Evolutionary conservation across 179 eudicot genomes (phyloP).

Genomic region (Patellifolia procumbens): DNA sequence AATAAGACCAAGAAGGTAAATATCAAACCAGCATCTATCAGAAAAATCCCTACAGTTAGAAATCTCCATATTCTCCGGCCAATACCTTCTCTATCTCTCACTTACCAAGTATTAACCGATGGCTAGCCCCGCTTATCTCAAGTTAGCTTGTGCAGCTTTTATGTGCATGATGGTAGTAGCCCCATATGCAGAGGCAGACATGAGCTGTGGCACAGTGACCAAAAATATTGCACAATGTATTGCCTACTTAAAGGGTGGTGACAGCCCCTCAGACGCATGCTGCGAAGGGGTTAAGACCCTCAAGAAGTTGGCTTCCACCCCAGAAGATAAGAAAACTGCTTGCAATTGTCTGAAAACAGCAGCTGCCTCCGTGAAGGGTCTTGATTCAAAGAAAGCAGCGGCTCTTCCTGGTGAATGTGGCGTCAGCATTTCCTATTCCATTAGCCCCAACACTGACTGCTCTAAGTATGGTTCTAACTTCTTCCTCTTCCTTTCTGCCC

Average conservation of each 20-base stretch:
- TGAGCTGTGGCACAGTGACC: conserved; percentile 39
- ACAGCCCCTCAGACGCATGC: conserved; percentile 25
- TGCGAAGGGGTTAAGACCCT: conserved; percentile 42
- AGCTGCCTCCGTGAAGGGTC: conserved; percentile 15
- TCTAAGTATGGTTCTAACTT: conserved; percentile 37
- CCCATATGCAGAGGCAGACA: conserved; percentile 35
- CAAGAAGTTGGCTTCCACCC: conserved; percentile 29
- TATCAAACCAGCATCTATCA: not conserved
- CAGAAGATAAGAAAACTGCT: conserved; percentile 41
- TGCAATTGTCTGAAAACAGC: conserved; percentile 45
- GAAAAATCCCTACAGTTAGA: not conserved
- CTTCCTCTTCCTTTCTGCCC: not conserved
- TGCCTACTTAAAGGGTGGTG: conserved; percentile 30
- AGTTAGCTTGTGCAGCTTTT: conserved; percentile 16
- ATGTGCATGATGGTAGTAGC: conserved; percentile 36
- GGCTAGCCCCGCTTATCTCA: not conserved
- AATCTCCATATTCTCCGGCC: not conserved
- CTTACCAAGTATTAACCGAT: not conserved
- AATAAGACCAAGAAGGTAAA: not conserved
- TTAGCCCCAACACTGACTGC: conserved; percentile 58
- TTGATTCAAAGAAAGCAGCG: conserved; percentile 31
- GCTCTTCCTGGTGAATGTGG: conserved; percentile 47
- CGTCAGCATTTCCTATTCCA: conserved; percentile 45
- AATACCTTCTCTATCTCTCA: not conserved
- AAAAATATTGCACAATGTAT: conserved; percentile 36